These are phyloP conservation scores for Rhododendron vialii DNA, from an alignment of 148 eudicot species.

Conservation along the genomic window DNA sequence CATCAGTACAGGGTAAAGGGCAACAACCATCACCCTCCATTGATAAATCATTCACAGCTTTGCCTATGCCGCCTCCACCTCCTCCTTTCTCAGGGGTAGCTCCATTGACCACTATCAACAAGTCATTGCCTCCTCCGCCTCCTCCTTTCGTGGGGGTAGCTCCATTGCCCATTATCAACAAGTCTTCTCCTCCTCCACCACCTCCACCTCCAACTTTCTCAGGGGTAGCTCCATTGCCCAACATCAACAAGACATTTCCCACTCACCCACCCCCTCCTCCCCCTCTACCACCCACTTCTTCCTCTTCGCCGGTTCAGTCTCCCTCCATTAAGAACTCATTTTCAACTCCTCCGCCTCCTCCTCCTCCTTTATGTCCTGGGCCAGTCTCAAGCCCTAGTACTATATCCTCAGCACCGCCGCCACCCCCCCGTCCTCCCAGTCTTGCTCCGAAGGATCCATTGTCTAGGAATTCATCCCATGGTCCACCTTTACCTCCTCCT, in stretches of 20 bases:
- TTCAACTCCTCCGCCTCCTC: constrained; percentile 25
- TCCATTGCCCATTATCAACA: not conserved
- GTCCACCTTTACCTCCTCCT: constrained; percentile 62
- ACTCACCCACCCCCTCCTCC: constrained; percentile 12
- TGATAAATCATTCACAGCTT: constrained; percentile 7
- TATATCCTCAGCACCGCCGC: constrained; percentile 27
- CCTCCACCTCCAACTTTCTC: constrained; percentile 8
- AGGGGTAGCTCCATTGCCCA: not conserved
- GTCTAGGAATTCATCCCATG: constrained; percentile 26
- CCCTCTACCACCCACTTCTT: constrained; percentile 4
- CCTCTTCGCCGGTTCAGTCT: constrained; percentile 1
- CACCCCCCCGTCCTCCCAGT: constrained; percentile 53
- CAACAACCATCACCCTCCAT: not conserved
- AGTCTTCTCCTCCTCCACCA: not conserved
- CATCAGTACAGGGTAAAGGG: not conserved
- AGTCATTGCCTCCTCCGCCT: not conserved
- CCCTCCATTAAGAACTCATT: constrained; percentile 9
- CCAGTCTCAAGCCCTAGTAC: constrained; percentile 14
- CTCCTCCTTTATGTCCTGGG: constrained; percentile 19
- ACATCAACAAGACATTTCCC: not conserved
- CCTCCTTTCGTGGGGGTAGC: constrained; percentile 5
- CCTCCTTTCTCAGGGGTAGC: constrained; percentile 6
- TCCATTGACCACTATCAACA: not conserved
- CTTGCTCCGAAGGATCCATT: constrained; percentile 8
- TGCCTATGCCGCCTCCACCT: constrained; percentile 22